Conservation (phyloP, 2,329 filamentous ascomycete species). For the Incumbomyces delicatus region DNA sequence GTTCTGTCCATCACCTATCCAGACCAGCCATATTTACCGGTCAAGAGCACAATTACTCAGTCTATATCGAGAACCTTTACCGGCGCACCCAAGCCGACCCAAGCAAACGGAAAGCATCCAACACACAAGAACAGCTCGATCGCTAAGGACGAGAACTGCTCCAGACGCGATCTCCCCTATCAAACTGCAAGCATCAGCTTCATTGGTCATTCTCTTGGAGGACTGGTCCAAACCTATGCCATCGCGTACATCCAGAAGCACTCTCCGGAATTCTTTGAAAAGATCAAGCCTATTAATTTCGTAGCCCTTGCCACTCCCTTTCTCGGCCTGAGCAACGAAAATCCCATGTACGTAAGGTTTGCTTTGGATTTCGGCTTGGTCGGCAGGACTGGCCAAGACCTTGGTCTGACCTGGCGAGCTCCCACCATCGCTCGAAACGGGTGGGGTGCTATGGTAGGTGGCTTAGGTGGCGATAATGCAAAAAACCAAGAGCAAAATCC, state of each 20-base stretch:
- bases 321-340: constrained; percentile 85
- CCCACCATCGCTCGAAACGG: constrained; percentile 58
- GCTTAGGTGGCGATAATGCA: constrained; percentile 35
- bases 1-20: constrained; percentile 85
- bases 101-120: constrained; percentile 32
- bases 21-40: constrained; percentile 76
- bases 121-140: constrained; percentile 52
- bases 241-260: constrained; percentile 77
- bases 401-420: constrained; percentile 81
- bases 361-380: constrained; percentile 93
- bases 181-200: constrained; percentile 74
- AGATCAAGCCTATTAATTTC: constrained; percentile 82
- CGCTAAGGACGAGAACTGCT: constrained; percentile 40
- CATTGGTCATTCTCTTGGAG: constrained; percentile 81
- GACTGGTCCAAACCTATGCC: constrained; percentile 76
- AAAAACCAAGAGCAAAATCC: constrained; percentile 68
- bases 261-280: constrained; percentile 68
- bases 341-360: constrained; percentile 94
- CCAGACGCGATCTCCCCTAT: constrained; percentile 42
- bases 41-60: constrained; percentile 44
- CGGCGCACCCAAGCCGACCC: constrained; percentile 21
- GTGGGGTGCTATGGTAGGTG: constrained; percentile 71
- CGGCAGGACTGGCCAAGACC: constrained; percentile 88
- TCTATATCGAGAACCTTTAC: constrained; percentile 41
- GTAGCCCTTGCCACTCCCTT: constrained; percentile 83